These are phyloP conservation scores for Musa troglodytarum DNA, from an alignment of 176 grass and related monocot species.

Conservation along the genomic window DNA sequence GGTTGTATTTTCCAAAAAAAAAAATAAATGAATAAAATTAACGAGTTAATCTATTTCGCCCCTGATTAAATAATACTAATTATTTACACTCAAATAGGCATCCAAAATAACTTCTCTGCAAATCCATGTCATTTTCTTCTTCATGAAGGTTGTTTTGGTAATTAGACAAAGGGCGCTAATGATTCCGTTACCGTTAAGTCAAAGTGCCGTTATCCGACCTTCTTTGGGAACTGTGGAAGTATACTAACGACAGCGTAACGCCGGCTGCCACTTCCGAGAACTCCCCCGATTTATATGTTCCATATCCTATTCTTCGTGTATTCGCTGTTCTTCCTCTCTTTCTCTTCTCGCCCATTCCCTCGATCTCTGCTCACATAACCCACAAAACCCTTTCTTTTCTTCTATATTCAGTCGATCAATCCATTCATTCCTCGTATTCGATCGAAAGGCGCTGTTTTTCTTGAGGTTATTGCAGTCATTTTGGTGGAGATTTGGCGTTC, in stretches of 20 bases:
- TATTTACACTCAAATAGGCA: too few species aligned
- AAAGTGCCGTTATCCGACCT: background rate
- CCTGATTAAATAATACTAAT: too few species aligned
- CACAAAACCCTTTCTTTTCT: background rate
- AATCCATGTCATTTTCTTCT: background rate
- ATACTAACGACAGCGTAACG: slow-evolving; percentile 2
- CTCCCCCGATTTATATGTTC: background rate
- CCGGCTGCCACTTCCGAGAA: background rate
- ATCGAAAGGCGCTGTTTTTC: background rate
- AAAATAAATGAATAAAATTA: too few species aligned
- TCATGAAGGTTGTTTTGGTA: background rate
- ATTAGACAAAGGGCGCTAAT: background rate
- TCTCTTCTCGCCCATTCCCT: background rate
- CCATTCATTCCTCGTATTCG: background rate
- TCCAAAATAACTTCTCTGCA: background rate
- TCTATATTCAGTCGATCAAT: background rate
- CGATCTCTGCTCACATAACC: background rate
- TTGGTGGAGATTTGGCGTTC: background rate
- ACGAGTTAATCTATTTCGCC: too few species aligned
- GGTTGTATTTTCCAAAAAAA: too few species aligned
- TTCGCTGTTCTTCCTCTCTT: background rate
- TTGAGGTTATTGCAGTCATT: background rate
- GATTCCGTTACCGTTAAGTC: background rate
- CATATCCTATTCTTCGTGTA: background rate
- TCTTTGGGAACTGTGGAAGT: background rate